Conservation (phyloP, 2,329 filamentous ascomycete genomes). For the Keithomyces neogunnii region DNA sequence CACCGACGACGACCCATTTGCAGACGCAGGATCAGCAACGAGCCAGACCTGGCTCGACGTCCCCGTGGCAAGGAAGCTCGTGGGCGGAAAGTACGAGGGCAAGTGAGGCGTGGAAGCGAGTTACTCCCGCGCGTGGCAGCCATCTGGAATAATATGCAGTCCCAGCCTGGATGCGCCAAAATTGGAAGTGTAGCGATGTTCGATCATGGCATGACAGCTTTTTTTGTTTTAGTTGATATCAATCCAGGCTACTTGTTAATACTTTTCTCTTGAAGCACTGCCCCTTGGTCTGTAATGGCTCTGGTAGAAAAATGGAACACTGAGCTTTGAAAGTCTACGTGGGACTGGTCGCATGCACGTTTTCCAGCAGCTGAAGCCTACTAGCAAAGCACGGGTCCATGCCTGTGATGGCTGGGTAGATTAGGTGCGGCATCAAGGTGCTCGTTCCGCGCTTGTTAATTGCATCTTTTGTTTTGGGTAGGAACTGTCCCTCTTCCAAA, state of each 20-base stretch:
- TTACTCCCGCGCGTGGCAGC: neutral
- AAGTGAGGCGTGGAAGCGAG: conserved; percentile 7
- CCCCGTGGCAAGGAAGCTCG: conserved; percentile 56
- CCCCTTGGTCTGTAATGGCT: no score
- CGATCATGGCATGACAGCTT: conserved; percentile 1
- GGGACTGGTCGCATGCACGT: no score
- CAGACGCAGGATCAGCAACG: conserved; percentile 32
- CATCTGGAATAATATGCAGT: neutral
- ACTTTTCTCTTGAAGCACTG: neutral
- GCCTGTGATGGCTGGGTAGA: no score
- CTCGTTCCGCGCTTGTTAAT: no score
- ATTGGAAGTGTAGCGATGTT: neutral
- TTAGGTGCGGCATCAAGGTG: no score
- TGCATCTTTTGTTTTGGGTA: no score
- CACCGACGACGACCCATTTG: conserved; percentile 58
- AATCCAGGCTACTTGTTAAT: neutral
- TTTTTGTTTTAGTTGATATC: conserved; percentile 3
- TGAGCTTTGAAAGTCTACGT: no score
- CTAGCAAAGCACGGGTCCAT: no score
- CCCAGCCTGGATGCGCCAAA: neutral
- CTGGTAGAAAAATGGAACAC: no score
- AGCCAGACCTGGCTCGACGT: conserved; percentile 56
- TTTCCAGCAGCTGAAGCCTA: no score
- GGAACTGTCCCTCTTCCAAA: no score
- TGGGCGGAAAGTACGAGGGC: conserved; percentile 69